These are phyloP conservation scores for Huiozyma sinensis DNA, from an alignment of 805 yeast genomes.

Conservation along the genomic window DNA sequence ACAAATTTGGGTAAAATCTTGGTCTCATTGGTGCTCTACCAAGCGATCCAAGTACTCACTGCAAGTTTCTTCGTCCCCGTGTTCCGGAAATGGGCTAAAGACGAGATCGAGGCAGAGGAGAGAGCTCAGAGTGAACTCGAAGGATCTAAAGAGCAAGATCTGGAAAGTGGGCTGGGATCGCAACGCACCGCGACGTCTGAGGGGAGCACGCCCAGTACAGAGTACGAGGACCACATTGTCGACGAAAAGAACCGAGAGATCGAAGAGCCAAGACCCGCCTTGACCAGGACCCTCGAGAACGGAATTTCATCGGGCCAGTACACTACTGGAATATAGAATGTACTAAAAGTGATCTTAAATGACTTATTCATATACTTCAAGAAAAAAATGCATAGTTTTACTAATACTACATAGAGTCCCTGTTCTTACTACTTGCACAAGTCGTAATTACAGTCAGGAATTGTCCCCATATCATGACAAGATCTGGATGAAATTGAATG, in stretches of 20 bases:
- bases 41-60: constrained; percentile 74
- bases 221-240: no score
- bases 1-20: constrained; percentile 57
- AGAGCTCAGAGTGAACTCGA: constrained; percentile 5
- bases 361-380: no score
- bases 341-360: no score
- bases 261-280: no score
- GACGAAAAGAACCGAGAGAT: no score
- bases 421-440: not conserved
- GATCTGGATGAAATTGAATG: constrained; percentile 18
- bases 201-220: no score
- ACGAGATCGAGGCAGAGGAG: constrained; percentile 14
- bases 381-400: no score
- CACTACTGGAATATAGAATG: no score
- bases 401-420: no score
- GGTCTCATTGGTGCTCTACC: constrained; percentile 78
- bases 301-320: no score
- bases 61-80: constrained; percentile 62
- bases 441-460: not conserved
- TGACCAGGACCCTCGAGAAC: no score
- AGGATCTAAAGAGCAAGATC: not conserved
- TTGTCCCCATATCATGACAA: constrained; percentile 1
- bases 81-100: constrained; percentile 54
- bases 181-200: no score
- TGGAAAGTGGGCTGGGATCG: not conserved